Base-by-base conservation (phyloP, 164 flowering plant genomes). In the Euptelea pleiosperma region DNA sequence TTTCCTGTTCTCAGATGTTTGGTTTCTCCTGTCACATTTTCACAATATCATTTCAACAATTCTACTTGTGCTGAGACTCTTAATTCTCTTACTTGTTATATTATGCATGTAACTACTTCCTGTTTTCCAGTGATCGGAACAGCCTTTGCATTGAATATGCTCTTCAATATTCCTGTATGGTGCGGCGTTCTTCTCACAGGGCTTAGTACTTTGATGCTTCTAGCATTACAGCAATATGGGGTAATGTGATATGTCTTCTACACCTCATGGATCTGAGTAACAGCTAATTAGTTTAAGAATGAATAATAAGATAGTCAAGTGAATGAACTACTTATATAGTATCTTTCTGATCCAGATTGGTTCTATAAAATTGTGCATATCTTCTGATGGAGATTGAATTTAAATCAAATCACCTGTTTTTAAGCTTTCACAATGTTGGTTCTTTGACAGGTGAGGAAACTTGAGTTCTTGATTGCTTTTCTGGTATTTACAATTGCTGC, bases 91-190 rank as follows among this genome's bases (percentile, higher is more conserved):
- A n/a, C n/a, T n/a, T n/a, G n/a, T n/a, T n/a, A n/a, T n/a, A 8
- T 53, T 6, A 3, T 35, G 48, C 52, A 33, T 44, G 1, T 16
- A 61, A 25, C 19, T 54, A 21, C 26, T 34, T 69, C 43, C 21
- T 65, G 3, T 48, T 62, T 19, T 71, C 14, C 76, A 89, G 96
- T 92, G 55, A 85, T 87, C 22, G 96, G 96, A 42, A 87, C 96
- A 34, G 96, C 98, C 43, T 89, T 92, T 75, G 95, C 96, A n/a
- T 65, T 92, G 73, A 87, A 89, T 70, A 92, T 92, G 96, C 95
- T 87, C 50, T 87, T 85, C 79, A 75, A 55, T 2, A 82, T 89
- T 64, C 96, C 96, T 22, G 59, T 92, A 8, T 89, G 96, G 93
- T 54, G 70, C 62, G 98, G 92, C n/a, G 96, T 89, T 70, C 91